Evolutionary conservation across 2,329 filamentous ascomycete genomes (phyloP), one percentile per base, ranked within the genome.

Genomic region (Dothistroma pini): DNA sequence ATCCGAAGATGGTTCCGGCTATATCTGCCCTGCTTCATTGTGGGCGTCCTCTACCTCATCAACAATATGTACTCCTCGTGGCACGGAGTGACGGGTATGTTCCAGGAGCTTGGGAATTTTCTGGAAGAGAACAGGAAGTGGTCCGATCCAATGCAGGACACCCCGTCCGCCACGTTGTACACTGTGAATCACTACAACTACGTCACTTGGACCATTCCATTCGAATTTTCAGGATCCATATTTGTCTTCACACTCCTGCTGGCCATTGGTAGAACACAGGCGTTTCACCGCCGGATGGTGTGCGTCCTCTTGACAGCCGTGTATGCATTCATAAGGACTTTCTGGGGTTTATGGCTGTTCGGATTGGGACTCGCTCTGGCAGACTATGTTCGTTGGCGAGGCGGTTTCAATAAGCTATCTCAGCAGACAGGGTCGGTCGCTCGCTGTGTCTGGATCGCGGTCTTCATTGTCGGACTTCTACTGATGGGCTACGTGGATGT

Each of bases 321-420:
- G 48, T 52, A 53, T 41, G 44, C 47, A 11, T 16, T 52, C 21
- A n/a, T 44, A 5, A 16, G 34, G 7, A 25, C 49, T 6, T 48
- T 44, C n/a, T 61, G 59, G 59, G 41, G 32, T 16, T 59, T 44
- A 34, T 61, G 59, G 59, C 48, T 61, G 10, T 61, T 61, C 48
- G 41, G 47, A 12, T 25, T 38, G 21, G 59, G 59, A 4, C 41
- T 61, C n/a, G 34, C 55, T 38, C 35, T 61, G n/a, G 55, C 59
- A 38, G 56, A 61, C 55, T 61, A 61, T 44, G 56, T 58, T 14
- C 31, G 35, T 9, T 22, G 41, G 35, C 21, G 29, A 21, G 56
- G 55, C 44, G 55, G 59, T 12, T 61, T 58, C 41, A 32, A 31
- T 7, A 54, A 52, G n/a, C 22, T 61, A 11, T 38, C 48, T 14